A percentile compares a stretch with the other conserved stretches of the same genome.
phyloP scores from a whole-genome alignment of 305 asterid genomes.

The Fraxinus dipetala region DNA sequence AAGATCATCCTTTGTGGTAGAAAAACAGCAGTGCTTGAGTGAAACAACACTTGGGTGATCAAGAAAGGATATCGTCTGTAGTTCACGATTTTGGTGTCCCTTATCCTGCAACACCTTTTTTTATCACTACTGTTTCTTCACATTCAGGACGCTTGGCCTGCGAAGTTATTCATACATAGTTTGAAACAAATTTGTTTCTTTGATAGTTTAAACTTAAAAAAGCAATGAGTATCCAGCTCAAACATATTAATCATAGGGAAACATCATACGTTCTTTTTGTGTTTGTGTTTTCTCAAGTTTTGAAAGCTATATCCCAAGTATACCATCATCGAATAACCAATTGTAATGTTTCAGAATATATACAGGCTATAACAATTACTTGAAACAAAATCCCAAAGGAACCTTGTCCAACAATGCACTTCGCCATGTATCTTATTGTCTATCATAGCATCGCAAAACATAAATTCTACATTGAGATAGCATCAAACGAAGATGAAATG shows the following conservation, averaged over 20 bases:
- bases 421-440: no score
- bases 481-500: neutral
- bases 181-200: neutral
- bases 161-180: slow-evolving; percentile 14
- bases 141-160: slow-evolving; percentile 83
- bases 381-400: no score
- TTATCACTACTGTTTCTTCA: slow-evolving; percentile 72
- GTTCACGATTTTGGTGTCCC: slow-evolving; percentile 74
- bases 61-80: slow-evolving; percentile 78
- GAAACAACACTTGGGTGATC: slow-evolving; percentile 83
- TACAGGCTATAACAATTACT: no score
- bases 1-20: slow-evolving; percentile 78
- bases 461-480: neutral
- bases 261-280: no score
- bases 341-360: no score
- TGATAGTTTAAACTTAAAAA: neutral
- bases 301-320: no score
- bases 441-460: neutral
- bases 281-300: no score
- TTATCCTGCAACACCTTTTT: slow-evolving; percentile 81
- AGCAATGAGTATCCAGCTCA: neutral
- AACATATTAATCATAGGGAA: neutral
- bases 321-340: no score
- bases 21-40: slow-evolving; percentile 78
- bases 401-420: no score